Evolutionary conservation across 306 rosid genomes (phyloP).

Genomic region (Prunus fruticosa): DNA sequence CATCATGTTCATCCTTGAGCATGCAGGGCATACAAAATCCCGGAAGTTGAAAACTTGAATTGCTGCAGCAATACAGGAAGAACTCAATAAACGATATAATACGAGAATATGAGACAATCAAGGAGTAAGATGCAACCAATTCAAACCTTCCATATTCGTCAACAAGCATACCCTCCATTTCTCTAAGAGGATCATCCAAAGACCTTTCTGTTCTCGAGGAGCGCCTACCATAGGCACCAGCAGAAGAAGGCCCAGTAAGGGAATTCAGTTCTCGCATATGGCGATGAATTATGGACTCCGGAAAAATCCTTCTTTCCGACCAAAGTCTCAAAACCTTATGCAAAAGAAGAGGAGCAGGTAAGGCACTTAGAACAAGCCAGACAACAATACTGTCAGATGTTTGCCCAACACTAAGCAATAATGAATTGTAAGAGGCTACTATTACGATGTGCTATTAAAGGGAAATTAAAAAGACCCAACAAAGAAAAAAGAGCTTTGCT

Average conservation of each 20-base stretch:
- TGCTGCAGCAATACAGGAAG: conserved; percentile 48
- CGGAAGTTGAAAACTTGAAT: conserved; percentile 90
- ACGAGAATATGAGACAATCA: neutral
- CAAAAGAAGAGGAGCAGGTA: conserved; percentile 23
- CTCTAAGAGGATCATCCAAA: conserved; percentile 90
- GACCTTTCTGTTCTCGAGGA: conserved; percentile 82
- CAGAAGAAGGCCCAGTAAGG: conserved; percentile 46
- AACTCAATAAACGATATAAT: conserved; percentile 18
- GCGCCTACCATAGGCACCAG: conserved; percentile 66
- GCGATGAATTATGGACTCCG: conserved; percentile 65
- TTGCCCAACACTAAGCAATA: conserved; percentile 14
- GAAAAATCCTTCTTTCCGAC: conserved; percentile 77
- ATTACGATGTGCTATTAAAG: neutral
- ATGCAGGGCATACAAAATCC: conserved; percentile 93
- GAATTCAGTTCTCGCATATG: conserved; percentile 81
- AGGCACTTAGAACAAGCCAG: neutral
- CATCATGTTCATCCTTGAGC: conserved; percentile 80
- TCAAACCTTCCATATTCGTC: conserved; percentile 99
- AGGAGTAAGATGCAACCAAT: conserved; percentile 14
- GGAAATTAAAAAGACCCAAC: neutral
- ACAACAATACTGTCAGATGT: neutral
- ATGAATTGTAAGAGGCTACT: neutral
- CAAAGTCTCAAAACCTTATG: conserved; percentile 82
- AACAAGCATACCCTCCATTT: conserved; percentile 99
- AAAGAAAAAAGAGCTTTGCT: conserved; percentile 26